Evolutionary conservation across 257 asterid genomes (phyloP), one percentile per base, ranked within the genome.

Genomic region (Apocynum venetum): DNA sequence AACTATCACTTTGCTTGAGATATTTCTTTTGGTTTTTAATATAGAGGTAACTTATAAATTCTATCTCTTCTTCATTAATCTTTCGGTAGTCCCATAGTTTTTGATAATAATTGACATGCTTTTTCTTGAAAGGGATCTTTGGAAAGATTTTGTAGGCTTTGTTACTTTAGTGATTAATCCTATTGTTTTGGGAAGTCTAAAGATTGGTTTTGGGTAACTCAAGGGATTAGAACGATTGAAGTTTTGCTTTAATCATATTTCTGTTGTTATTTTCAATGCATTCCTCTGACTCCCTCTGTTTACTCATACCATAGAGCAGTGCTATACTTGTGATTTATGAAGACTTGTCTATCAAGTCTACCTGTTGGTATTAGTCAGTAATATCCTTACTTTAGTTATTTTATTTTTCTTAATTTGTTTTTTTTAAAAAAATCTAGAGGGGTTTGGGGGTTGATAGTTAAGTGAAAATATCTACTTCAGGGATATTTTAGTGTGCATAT

Each of bases 1-100:
- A 38, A 47, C 65, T 61, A 73, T 70, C 73, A 70, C 70, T 70
- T 80, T 19, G 57, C 66, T 73, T 20, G 17, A 73, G 31, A 49
- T 69, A 52, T 70, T 19, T 61, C 48, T 74, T 20, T 64, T 60
- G 14, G 43, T 49, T 31, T 47, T 71, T 48, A 48, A 44, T 71
- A 43, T 46, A 46, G 44, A 68, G 38, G 11, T 35, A 8, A 73
- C 20, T 38, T 19, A 35, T 55, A 53, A 10, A 40, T 25, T 15
- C 15, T 15, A 0, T 48, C 41, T 4, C 35, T 13, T 13, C 41
- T 53, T 44, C 12, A 36, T 41, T 70, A 14, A n/a, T 70, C 63
- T 69, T 56, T 25, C 40, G n/a, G 14, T 46, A 12, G 48, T 48
- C 64, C 40, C 44, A 14, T 40, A 17, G 76, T 57, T 44, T 38